Conservation (phyloP, 2,329 filamentous ascomycete species). For the Aspergillus costaricaensis region DNA sequence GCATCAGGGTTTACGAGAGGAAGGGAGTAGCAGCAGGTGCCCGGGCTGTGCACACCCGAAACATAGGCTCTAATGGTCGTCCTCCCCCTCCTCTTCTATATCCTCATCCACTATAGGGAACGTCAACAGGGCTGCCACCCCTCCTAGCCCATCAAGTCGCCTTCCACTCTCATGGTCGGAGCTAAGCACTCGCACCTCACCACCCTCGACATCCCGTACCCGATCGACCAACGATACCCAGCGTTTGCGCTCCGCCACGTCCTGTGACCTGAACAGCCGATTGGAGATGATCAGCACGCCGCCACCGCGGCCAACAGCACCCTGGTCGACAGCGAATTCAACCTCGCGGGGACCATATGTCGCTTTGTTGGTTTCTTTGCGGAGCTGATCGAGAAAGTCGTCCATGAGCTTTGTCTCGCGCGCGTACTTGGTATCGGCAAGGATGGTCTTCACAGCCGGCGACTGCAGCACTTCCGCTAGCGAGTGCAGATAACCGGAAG, state of each 20-base stretch:
- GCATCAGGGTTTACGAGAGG: neutral
- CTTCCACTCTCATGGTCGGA: constrained; percentile 92
- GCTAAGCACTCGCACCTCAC: constrained; percentile 85
- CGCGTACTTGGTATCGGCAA: constrained; percentile 86
- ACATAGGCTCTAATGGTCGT: constrained; percentile 8
- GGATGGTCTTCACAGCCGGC: constrained; percentile 71
- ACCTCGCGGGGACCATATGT: constrained; percentile 89
- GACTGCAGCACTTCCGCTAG: constrained; percentile 85
- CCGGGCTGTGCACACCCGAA: neutral
- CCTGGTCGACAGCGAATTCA: constrained; percentile 77
- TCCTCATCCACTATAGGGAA: constrained; percentile 84
- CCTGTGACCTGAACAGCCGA: constrained; percentile 78
- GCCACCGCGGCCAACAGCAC: constrained; percentile 83
- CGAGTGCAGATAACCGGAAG: constrained; percentile 82
- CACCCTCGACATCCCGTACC: constrained; percentile 77
- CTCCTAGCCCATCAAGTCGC: constrained; percentile 77
- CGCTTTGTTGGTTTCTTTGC: constrained; percentile 81
- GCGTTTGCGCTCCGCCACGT: constrained; percentile 71
- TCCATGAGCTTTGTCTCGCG: constrained; percentile 84
- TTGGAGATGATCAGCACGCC: constrained; percentile 86
- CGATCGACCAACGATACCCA: constrained; percentile 87
- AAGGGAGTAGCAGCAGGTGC: neutral
- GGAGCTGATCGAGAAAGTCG: constrained; percentile 73
- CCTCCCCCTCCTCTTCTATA: constrained; percentile 60
- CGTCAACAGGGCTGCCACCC: constrained; percentile 86